Evolutionary conservation across 2,329 filamentous ascomycete genomes (phyloP).

Genomic region (Ploettnerulaceae sp.): DNA sequence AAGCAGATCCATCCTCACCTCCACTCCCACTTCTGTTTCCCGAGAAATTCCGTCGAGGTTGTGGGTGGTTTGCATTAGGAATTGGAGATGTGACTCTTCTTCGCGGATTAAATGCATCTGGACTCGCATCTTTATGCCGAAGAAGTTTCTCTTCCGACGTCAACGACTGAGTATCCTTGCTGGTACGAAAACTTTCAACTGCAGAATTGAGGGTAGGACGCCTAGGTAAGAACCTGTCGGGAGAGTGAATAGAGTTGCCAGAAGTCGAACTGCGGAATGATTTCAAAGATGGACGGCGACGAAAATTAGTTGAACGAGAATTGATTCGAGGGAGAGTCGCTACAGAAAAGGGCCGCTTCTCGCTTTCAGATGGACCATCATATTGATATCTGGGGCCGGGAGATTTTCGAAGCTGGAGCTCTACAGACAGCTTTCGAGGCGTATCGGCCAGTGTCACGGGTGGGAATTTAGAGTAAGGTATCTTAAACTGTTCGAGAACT

Average conservation of each 20-base stretch:
- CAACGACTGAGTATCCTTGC: constrained; percentile 43
- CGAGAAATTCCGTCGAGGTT: constrained; percentile 21
- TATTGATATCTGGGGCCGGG: not conserved
- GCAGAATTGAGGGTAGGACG: constrained; percentile 39
- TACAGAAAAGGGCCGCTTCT: constrained; percentile 6
- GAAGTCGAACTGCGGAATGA: constrained; percentile 19
- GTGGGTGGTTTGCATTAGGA: constrained; percentile 15
- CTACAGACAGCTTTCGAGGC: not conserved
- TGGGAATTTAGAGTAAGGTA: not conserved
- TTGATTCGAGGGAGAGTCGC: constrained; percentile 22
- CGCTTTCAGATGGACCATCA: constrained; percentile 22
- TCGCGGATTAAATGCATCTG: constrained; percentile 50
- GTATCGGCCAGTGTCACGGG: not conserved
- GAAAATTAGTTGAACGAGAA: constrained; percentile 11
- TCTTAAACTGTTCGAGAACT: constrained; percentile 3
- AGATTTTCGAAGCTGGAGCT: not conserved
- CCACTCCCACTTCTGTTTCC: constrained; percentile 27
- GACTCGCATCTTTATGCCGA: constrained; percentile 39
- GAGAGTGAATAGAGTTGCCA: constrained; percentile 30
- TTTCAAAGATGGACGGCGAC: constrained; percentile 23
- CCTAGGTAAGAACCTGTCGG: constrained; percentile 56
- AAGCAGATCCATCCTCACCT: constrained; percentile 15
- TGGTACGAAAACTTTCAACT: constrained; percentile 46
- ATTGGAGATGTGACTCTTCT: constrained; percentile 28
- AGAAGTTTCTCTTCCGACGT: constrained; percentile 42